A percentile compares a stretch with the other conserved stretches of the same genome.
These are phyloP conservation scores for Malassezia dermatis DNA, from an alignment of 1,284 basidiomycete species.

Conservation along the genomic window DNA sequence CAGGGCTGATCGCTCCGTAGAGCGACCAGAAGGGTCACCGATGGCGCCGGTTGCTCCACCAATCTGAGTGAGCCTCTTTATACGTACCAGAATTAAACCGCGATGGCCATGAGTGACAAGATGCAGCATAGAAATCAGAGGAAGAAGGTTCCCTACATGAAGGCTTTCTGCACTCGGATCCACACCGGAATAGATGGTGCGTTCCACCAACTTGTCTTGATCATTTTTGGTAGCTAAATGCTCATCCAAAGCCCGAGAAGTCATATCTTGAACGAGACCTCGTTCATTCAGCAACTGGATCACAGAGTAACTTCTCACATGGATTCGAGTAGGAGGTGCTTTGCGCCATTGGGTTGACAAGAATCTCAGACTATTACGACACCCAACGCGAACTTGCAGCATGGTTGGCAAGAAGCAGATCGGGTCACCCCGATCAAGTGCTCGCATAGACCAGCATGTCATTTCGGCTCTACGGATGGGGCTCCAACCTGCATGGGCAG, in stretches of 20 bases:
- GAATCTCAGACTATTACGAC: background rate
- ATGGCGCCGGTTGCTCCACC: constrained; percentile 93
- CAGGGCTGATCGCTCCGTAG: constrained; percentile 67
- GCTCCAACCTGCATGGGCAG: constrained; percentile 11
- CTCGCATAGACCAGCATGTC: constrained; percentile 7
- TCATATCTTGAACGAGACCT: constrained; percentile 22
- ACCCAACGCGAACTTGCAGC: background rate
- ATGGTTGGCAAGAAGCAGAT: background rate
- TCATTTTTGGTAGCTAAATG: constrained; percentile 15
- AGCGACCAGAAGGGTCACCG: constrained; percentile 86
- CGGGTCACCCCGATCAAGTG: background rate
- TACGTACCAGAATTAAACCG: constrained; percentile 63
- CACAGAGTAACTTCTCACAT: background rate
- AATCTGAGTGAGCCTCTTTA: constrained; percentile 55
- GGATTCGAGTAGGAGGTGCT: background rate
- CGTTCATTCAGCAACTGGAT: constrained; percentile 21
- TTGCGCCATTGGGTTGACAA: background rate
- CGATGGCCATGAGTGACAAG: constrained; percentile 73
- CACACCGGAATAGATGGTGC: constrained; percentile 72
- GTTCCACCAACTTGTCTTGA: constrained; percentile 1
- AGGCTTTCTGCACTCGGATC: constrained; percentile 82
- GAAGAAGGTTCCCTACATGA: constrained; percentile 86
- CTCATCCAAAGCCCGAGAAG: constrained; percentile 21
- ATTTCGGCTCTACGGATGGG: background rate
- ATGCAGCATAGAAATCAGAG: constrained; percentile 73